These are phyloP conservation scores for Cordia subcordata DNA, from an alignment of 257 asterid species.

Conservation along the genomic window DNA sequence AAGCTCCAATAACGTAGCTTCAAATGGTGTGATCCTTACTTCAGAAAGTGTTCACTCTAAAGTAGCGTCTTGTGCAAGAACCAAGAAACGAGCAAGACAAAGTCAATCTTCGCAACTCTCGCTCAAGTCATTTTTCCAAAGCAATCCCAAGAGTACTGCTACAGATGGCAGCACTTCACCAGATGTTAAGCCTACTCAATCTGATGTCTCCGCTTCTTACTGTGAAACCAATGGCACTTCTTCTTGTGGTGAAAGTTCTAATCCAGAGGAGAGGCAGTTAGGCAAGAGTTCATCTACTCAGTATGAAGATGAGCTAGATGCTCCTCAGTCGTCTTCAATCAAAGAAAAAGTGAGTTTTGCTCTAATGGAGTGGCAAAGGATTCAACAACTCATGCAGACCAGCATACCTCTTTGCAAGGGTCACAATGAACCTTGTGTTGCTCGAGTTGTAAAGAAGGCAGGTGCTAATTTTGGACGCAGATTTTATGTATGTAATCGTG, in stretches of 20 bases:
- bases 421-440: constrained; percentile 85
- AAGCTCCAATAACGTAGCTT: constrained; percentile 23
- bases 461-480: constrained; percentile 84
- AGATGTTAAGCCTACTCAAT: constrained; percentile 35
- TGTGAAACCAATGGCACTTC: constrained; percentile 25
- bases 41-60: constrained; percentile 26
- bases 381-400: constrained; percentile 81
- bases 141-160: constrained; percentile 25
- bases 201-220: constrained; percentile 27
- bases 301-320: constrained; percentile 23
- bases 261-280: constrained; percentile 24
- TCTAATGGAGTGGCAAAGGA: constrained; percentile 87
- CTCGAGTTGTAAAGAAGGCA: constrained; percentile 86
- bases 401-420: constrained; percentile 95
- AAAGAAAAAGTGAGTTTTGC: constrained; percentile 50
- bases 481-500: constrained; percentile 90
- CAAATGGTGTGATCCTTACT: constrained; percentile 15
- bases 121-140: constrained; percentile 74
- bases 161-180: constrained; percentile 19
- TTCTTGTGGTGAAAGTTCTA: constrained; percentile 25
- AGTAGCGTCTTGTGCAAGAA: constrained; percentile 23
- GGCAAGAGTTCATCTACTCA: constrained; percentile 23
- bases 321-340: constrained; percentile 31
- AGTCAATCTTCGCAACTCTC: constrained; percentile 78
- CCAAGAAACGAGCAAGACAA: constrained; percentile 56